Base-by-base conservation (phyloP, 441 rosid species). In the Populus hybrid region DNA sequence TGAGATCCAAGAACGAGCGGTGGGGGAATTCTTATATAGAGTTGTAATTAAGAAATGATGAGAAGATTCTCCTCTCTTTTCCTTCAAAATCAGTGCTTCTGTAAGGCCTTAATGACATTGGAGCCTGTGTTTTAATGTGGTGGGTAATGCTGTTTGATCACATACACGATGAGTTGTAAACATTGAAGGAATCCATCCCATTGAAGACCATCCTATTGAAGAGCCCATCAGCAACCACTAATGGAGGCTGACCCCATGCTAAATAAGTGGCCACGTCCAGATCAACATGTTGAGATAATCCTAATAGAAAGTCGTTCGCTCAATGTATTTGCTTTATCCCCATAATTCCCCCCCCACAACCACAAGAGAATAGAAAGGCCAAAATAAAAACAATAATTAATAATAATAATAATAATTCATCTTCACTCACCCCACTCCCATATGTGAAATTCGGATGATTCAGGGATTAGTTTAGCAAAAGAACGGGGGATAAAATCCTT, bases 31-130 rank as follows among this genome's bases (percentile, higher is more conserved):
- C 33, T 31, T 31, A 4, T 66, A 50, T 6, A 5, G 63, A 33
- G 64, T 61, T 79, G 38, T 66, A 28, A 64, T 26, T 67, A 72
- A 64, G 72, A 82, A 77, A 81, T 74, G 76, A 83, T 77, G 77
- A 45, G 69, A 45, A 81, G 80, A 77, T 73, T 75, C 73, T 59
- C 38, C 42, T 50, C 7, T 12, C 33, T 35, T 75, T 18, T 61
- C 64, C 14, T 11, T 7, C 64, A n/a, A 45, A 21, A 66, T 64
- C 18, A 35, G 23, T 33, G 68, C 23, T 16, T 38, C 36, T 31
- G 38, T 21, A 71, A 18, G 26, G 24, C 63, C 12, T 12, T n/a
- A 10, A 72, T 38, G 61, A 64, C 29, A 9, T 71, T n/a, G 12
- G 74, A 56, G 64, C 66, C 69, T 50, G 59, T 29, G 21, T 59